Conservation (phyloP, 140 eudicot genomes). For the Bidens hawaiensis region DNA sequence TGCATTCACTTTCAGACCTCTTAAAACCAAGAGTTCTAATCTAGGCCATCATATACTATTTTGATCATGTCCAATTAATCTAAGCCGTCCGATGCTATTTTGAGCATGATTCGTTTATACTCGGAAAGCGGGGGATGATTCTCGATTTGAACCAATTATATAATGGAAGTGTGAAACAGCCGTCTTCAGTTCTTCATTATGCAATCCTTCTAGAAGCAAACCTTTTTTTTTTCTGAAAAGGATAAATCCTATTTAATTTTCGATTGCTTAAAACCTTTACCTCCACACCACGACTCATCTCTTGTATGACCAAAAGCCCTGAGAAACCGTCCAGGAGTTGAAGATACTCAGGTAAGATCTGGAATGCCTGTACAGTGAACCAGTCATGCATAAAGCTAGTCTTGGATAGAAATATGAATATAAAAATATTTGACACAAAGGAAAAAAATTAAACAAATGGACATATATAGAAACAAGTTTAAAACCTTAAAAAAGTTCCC, state of each 20-base stretch:
- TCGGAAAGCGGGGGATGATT: no score
- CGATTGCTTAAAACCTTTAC: slow-evolving; percentile 29
- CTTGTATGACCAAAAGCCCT: slow-evolving; percentile 78
- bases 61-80: no score
- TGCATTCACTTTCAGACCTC: not conserved
- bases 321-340: slow-evolving; percentile 84
- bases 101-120: no score
- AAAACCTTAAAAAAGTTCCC: slow-evolving; percentile 75
- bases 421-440: not conserved
- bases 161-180: no score
- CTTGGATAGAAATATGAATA: slow-evolving; percentile 4
- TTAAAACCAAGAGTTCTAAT: not conserved
- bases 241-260: not conserved
- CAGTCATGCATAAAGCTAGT: slow-evolving; percentile 13
- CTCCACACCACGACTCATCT: slow-evolving; percentile 93
- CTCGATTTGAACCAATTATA: no score
- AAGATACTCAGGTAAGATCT: slow-evolving; percentile 82
- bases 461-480: slow-evolving; percentile 3
- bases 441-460: not conserved
- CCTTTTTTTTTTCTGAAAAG: not conserved
- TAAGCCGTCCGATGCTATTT: no score
- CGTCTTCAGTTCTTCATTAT: slow-evolving; percentile 12
- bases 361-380: slow-evolving; percentile 73
- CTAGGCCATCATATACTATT: not conserved
- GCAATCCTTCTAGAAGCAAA: not conserved